These are phyloP conservation scores for Serendipita sp. DNA, from an alignment of 768 basidiomycete genomes.

Conservation along the genomic window DNA sequence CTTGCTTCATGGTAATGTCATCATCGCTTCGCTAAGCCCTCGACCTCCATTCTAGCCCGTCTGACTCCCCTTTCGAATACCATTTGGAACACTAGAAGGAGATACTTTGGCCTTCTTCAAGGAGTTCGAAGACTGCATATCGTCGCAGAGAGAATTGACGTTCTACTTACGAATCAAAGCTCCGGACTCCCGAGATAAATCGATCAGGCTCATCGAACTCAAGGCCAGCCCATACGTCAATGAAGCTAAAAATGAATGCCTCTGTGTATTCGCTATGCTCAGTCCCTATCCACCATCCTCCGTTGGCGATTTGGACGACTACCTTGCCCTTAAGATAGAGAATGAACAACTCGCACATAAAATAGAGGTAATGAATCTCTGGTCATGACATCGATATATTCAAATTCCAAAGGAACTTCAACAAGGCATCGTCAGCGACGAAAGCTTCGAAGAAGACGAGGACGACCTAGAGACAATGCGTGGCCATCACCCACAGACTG, in stretches of 20 bases:
- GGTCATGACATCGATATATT: not conserved
- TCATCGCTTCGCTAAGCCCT: not conserved
- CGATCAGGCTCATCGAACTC: not conserved
- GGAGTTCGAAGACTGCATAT: constrained; percentile 35
- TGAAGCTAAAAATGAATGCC: not conserved
- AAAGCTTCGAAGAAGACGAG: not conserved
- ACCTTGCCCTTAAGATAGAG: constrained; percentile 71
- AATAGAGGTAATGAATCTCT: constrained; percentile 10
- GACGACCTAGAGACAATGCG: not conserved
- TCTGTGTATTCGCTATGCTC: not conserved
- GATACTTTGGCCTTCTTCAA: constrained; percentile 33
- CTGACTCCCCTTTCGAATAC: not conserved
- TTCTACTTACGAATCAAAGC: not conserved
- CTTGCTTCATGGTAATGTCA: constrained; percentile 42
- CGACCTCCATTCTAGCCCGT: not conserved
- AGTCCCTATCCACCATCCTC: not conserved
- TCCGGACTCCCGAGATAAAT: not conserved
- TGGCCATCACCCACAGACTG: not conserved
- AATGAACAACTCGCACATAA: constrained; percentile 64
- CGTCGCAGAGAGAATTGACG: constrained; percentile 29
- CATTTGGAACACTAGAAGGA: constrained; percentile 25
- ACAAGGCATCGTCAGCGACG: not conserved
- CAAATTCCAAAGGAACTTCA: not conserved
- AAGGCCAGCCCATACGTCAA: not conserved
- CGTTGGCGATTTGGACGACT: constrained; percentile 20